Conservation (phyloP, 2,329 filamentous ascomycete species). For the Rugonectria rugulosa region DNA sequence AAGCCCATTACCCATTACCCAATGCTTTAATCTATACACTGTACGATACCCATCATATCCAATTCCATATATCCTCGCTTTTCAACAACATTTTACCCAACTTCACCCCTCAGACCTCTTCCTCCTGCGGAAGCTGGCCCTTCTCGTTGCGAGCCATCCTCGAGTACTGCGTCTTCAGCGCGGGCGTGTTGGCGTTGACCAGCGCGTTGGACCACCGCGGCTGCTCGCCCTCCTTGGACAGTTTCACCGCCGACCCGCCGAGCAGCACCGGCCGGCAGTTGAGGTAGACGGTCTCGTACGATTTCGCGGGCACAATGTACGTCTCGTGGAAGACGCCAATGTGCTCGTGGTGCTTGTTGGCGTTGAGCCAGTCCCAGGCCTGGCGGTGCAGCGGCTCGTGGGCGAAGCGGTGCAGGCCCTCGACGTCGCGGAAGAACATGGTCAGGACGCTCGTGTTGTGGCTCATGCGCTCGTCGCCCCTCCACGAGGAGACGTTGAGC, state of each 20-base stretch:
- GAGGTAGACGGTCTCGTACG: constrained; percentile 61
- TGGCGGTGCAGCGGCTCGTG: constrained; percentile 56
- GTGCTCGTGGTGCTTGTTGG: constrained; percentile 43
- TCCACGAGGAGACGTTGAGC: constrained; percentile 53
- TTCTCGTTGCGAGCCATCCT: constrained; percentile 41
- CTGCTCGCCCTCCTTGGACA: constrained; percentile 32
- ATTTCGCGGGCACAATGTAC: constrained; percentile 52
- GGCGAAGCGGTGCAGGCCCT: constrained; percentile 60
- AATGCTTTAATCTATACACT: not conserved
- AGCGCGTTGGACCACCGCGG: constrained; percentile 44
- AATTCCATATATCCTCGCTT: not conserved
- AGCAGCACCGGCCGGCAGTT: constrained; percentile 51
- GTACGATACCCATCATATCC: not conserved
- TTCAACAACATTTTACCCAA: too few relatives aligned
- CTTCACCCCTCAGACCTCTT: not conserved
- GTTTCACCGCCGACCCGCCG: constrained; percentile 40
- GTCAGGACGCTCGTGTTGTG: constrained; percentile 53
- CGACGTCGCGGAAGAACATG: constrained; percentile 60
- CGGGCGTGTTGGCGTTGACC: constrained; percentile 42
- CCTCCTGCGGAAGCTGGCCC: constrained; percentile 24
- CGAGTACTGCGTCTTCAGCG: constrained; percentile 45
- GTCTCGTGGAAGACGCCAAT: constrained; percentile 64
- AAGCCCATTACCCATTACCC: not conserved
- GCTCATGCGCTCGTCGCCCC: constrained; percentile 45
- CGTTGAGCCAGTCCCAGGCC: constrained; percentile 59